These are phyloP conservation scores for Coemansia sp. DNA, from an alignment of 192 early-diverging fungal species.

Conservation along the genomic window DNA sequence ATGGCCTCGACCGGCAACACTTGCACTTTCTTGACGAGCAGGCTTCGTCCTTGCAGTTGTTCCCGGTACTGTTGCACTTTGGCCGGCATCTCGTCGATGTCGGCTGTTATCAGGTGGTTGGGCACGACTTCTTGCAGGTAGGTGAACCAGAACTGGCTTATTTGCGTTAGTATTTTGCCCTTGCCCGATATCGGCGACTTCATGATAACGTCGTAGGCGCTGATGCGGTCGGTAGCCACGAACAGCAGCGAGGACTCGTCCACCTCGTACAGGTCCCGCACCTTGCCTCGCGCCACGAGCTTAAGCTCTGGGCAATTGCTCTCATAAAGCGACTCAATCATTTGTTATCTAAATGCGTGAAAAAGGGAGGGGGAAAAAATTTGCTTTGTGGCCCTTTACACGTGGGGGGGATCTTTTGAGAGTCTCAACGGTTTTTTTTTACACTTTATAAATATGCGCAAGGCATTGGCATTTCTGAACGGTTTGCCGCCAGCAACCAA, in stretches of 20 bases:
- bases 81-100: constrained; percentile 90
- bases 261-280: constrained; percentile 94
- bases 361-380: neutral
- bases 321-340: constrained; percentile 58
- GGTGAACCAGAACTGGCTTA: constrained; percentile 96
- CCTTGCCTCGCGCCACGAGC: constrained; percentile 92
- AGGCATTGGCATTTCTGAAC: constrained; percentile 19
- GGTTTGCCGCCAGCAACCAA: constrained; percentile 42
- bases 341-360: constrained; percentile 3
- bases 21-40: constrained; percentile 88
- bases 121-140: constrained; percentile 82
- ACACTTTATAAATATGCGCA: constrained; percentile 31
- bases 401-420: too few relatives aligned
- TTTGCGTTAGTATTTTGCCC: constrained; percentile 95
- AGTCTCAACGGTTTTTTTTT: too few relatives aligned
- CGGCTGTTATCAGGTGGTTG: constrained; percentile 93
- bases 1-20: constrained; percentile 98
- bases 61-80: constrained; percentile 81
- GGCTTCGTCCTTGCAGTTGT: constrained; percentile 84
- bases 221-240: constrained; percentile 96
- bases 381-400: too few relatives aligned
- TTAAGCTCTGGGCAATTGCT: constrained; percentile 89
- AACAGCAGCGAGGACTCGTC: constrained; percentile 85
- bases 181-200: constrained; percentile 89
- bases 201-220: constrained; percentile 99